Percentiles rank a stretch among this genome's conserved stretches.
Evolutionary conservation across 2,329 filamentous ascomycete species (phyloP).

Genomic region (Fusarium illudens): DNA sequence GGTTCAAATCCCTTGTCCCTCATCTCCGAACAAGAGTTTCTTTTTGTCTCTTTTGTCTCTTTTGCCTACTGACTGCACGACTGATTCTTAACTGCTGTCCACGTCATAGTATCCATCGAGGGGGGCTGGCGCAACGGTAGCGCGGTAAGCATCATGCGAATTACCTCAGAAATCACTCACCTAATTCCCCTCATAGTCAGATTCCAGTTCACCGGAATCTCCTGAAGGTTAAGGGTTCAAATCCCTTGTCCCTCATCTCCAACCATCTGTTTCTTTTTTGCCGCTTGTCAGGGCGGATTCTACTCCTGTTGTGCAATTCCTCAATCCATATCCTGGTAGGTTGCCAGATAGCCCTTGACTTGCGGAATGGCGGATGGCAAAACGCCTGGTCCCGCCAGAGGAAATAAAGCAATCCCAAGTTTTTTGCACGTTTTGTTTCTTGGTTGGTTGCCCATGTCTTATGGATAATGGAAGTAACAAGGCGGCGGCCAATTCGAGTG

Average conservation of each 20-base stretch:
- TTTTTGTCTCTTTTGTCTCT: neutral
- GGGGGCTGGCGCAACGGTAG: neutral
- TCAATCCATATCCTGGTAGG: neutral
- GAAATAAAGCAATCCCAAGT: no score
- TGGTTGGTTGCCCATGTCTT: no score
- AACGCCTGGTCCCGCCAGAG: neutral
- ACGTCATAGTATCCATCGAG: neutral
- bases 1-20: neutral
- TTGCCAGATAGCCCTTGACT: neutral
- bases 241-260: neutral
- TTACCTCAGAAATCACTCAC: neutral
- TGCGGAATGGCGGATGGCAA: neutral
- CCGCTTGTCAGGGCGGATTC: no score
- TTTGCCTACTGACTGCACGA: neutral
- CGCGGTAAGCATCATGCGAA: neutral
- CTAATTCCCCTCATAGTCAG: neutral
- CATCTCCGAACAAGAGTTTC: neutral
- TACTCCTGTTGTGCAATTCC: neutral
- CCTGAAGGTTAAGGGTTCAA: slow-evolving; percentile 1
- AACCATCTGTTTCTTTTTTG: neutral
- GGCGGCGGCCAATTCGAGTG: no score
- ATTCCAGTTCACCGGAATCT: neutral
- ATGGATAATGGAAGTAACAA: no score
- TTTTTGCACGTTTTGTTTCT: no score
- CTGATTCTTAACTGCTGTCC: neutral